Percentiles rank a stretch among this genome's conserved stretches.
Conservation (phyloP, 2,329 filamentous ascomycete genomes). For the Chaetothyriales sp. region DNA sequence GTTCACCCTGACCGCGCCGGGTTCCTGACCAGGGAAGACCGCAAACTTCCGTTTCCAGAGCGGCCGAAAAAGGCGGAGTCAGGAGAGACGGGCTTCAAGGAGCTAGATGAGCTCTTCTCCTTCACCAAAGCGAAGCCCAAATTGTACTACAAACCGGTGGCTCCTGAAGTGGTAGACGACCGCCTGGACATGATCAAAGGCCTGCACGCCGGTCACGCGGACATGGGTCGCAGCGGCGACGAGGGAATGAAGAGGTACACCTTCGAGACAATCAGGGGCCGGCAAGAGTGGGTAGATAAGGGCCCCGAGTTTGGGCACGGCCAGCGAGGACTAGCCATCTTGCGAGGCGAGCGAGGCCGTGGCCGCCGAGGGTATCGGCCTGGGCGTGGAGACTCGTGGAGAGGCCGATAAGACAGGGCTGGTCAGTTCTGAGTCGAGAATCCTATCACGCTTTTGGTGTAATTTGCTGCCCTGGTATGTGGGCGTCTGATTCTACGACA, state of each 20-base stretch:
- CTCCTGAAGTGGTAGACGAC: slow-evolving; percentile 46
- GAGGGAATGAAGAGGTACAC: slow-evolving; percentile 55
- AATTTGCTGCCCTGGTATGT: neutral
- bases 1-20: slow-evolving; percentile 11
- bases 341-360: slow-evolving; percentile 23
- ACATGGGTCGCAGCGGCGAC: slow-evolving; percentile 23
- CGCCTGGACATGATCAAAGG: slow-evolving; percentile 47
- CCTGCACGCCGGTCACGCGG: slow-evolving; percentile 23
- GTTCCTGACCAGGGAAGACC: slow-evolving; percentile 6
- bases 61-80: slow-evolving; percentile 5
- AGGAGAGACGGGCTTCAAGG: slow-evolving; percentile 34
- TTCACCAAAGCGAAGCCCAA: slow-evolving; percentile 48
- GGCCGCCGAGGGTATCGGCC: slow-evolving; percentile 11
- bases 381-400: slow-evolving; percentile 11
- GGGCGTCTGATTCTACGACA: neutral
- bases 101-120: slow-evolving; percentile 45
- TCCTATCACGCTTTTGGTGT: neutral
- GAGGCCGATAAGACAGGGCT: slow-evolving; percentile 1
- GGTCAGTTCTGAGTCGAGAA: neutral
- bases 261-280: slow-evolving; percentile 43
- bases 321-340: slow-evolving; percentile 14
- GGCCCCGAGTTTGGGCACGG: slow-evolving; percentile 50
- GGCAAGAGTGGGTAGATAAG: slow-evolving; percentile 51
- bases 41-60: slow-evolving; percentile 3
- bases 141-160: slow-evolving; percentile 51